Evolutionary conservation across 2,329 filamentous ascomycete species (phyloP).

Genomic region (Phyllosticta citribraziliensis): DNA sequence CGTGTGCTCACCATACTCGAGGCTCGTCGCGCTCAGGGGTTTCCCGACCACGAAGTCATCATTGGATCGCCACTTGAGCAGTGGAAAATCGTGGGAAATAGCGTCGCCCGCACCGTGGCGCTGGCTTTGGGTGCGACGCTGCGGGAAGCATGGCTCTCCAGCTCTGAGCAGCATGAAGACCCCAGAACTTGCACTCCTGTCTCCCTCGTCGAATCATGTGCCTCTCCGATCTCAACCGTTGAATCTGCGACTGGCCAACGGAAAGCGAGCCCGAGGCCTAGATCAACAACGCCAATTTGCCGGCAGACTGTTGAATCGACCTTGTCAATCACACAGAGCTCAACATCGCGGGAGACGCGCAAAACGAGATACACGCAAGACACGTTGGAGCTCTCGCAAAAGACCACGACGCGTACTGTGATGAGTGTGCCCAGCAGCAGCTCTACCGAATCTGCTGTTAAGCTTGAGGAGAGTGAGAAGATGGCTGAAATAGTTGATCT

Average conservation of each 20-base stretch:
- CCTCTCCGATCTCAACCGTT: too few relatives aligned
- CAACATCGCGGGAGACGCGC: background rate
- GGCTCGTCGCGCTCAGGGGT: constrained; percentile 57
- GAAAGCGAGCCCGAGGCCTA: constrained; percentile 30
- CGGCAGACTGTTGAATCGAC: background rate
- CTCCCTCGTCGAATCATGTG: too few relatives aligned
- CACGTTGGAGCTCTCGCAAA: background rate
- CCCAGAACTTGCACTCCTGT: constrained; percentile 48
- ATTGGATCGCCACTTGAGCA: constrained; percentile 48
- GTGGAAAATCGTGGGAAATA: constrained; percentile 64
- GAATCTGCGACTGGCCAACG: constrained; percentile 19
- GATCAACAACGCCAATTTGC: background rate
- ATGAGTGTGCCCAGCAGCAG: background rate
- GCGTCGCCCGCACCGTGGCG: constrained; percentile 59
- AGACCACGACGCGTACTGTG: background rate
- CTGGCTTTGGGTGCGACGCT: constrained; percentile 56
- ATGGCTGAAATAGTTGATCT: too few relatives aligned
- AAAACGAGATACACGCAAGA: background rate
- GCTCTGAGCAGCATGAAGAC: constrained; percentile 26
- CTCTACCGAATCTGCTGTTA: too few relatives aligned
- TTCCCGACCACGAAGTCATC: constrained; percentile 60
- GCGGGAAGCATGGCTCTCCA: constrained; percentile 44
- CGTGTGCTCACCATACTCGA: constrained; percentile 58
- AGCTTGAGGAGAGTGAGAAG: background rate
- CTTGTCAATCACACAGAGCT: background rate